A percentile compares a stretch with the other conserved stretches of the same genome.
Evolutionary conservation across 2,329 filamentous ascomycete genomes (phyloP).

Genomic region (Talaromyces sp.): DNA sequence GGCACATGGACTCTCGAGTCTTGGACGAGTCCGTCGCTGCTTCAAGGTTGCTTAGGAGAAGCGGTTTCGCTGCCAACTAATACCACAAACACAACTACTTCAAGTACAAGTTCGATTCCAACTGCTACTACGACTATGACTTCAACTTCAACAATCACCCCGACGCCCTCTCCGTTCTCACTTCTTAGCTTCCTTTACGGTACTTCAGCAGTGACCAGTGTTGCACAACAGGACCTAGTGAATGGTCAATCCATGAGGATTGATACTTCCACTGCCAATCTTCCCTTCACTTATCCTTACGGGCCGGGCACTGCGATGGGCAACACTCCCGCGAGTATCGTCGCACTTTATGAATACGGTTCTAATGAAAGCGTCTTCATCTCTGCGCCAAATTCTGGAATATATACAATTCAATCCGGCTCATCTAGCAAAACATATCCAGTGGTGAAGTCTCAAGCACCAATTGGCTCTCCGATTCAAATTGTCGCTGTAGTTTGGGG

Average conservation of each 20-base stretch:
- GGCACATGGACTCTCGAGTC: background rate
- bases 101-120: background rate
- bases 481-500: background rate
- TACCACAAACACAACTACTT: background rate
- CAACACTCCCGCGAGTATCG: background rate
- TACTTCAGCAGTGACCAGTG: background rate
- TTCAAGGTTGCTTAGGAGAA: background rate
- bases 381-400: background rate
- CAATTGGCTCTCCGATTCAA: background rate
- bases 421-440: background rate
- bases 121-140: background rate
- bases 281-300: background rate
- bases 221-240: background rate
- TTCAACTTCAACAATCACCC: background rate
- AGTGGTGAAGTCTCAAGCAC: background rate
- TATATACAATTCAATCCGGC: background rate
- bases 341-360: background rate
- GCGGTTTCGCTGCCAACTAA: background rate
- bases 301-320: background rate
- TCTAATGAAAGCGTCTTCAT: background rate
- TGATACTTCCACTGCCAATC: background rate
- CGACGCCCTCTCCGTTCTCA: background rate
- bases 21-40: background rate
- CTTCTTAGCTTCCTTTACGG: background rate
- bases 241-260: background rate